phyloP scores from a whole-genome alignment of 768 basidiomycete genomes.

The Leccinum variicolor region DNA sequence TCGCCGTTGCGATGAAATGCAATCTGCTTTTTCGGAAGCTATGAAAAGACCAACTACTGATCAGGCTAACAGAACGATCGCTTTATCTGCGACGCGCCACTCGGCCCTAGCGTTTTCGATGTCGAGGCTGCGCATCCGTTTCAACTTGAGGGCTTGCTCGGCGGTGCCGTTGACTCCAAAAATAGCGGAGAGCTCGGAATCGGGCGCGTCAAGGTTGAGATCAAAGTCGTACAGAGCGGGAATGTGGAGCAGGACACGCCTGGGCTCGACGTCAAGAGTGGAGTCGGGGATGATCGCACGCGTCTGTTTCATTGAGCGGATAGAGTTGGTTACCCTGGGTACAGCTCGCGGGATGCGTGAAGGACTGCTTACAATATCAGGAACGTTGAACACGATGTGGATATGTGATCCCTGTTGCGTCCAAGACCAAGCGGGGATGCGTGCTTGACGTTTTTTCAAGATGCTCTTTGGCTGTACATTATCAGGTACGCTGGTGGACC shows the following conservation, averaged over 20 bases:
- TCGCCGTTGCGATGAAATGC: conserved; percentile 4
- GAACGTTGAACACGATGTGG: conserved; percentile 49
- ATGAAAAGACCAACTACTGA: conserved; percentile 1
- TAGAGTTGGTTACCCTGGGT: conserved; percentile 5
- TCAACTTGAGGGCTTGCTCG: conserved; percentile 43
- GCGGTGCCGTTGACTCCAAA: conserved; percentile 17
- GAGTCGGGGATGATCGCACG: conserved; percentile 42
- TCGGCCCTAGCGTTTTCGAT: conserved; percentile 63
- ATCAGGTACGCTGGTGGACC: conserved; percentile 36
- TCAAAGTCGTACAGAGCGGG: conserved; percentile 51
- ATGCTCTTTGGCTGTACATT: conserved; percentile 39
- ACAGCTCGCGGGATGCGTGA: conserved; percentile 4
- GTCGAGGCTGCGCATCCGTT: conserved; percentile 55
- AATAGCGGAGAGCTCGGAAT: conserved; percentile 46
- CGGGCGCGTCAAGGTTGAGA: conserved; percentile 52
- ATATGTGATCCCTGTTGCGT: conserved; percentile 40
- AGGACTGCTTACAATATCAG: conserved; percentile 49
- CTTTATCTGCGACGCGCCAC: conserved; percentile 58
- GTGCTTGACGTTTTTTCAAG: conserved; percentile 31
- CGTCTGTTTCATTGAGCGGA: conserved; percentile 29
- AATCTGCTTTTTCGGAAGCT: background rate
- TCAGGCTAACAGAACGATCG: conserved; percentile 45
- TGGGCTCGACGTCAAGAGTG: conserved; percentile 63
- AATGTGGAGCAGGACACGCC: conserved; percentile 51
- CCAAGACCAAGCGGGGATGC: conserved; percentile 53